phyloP scores from a whole-genome alignment of 495 filamentous ascomycete species.

The Aspergillus asperescens region DNA sequence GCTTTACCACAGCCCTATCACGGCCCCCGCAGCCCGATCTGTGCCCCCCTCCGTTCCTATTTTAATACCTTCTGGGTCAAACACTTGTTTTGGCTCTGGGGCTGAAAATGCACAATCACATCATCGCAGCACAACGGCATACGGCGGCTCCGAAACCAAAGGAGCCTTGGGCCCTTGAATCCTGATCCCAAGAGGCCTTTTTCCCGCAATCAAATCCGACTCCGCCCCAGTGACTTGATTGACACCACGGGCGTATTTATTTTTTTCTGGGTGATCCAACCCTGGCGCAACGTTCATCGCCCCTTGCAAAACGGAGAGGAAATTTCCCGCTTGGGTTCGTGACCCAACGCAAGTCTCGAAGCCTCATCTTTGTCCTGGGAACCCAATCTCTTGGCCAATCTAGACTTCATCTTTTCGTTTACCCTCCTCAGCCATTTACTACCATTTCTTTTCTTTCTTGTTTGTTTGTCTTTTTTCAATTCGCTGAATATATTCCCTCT shows the following conservation, averaged over 20 bases:
- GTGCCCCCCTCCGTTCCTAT: background rate
- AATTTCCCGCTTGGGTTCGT: conserved; percentile 1
- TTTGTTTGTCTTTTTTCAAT: background rate
- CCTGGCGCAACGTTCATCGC: background rate
- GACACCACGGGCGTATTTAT: background rate
- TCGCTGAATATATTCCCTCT: background rate
- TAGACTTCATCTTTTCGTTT: conserved; percentile 2
- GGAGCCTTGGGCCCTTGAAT: background rate
- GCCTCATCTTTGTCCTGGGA: conserved; percentile 15
- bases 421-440: background rate
- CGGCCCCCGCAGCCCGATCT: background rate
- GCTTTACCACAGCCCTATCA: conserved; percentile 6
- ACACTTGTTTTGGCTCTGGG: conserved; percentile 7
- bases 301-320: background rate
- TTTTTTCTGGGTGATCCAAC: background rate
- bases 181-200: background rate
- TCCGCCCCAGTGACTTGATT: background rate
- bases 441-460: background rate
- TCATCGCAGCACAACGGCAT: conserved; percentile 1
- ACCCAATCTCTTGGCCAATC: conserved; percentile 13
- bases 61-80: background rate
- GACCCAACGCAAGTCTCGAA: conserved; percentile 10
- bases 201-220: conserved; percentile 1
- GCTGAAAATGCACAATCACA: conserved; percentile 11
- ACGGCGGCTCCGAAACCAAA: conserved; percentile 13